A percentile compares a stretch with the other conserved stretches of the same genome.
Conservation (phyloP, 768 basidiomycete genomes). For the Trametes cinnabarina region DNA sequence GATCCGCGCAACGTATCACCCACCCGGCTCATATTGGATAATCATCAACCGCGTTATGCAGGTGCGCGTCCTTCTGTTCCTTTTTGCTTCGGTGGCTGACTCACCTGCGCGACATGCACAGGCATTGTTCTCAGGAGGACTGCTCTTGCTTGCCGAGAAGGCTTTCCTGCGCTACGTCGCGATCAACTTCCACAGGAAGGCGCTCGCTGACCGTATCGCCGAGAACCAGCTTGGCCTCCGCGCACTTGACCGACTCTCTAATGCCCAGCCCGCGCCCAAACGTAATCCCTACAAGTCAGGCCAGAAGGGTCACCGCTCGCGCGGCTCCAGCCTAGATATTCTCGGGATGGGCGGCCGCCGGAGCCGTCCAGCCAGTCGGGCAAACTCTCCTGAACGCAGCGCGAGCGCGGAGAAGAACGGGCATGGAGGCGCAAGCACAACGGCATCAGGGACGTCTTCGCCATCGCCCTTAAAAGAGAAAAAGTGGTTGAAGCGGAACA, state of each 20-base stretch:
- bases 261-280: slow-evolving; percentile 51
- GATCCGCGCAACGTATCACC: slow-evolving; percentile 54
- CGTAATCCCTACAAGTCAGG: slow-evolving; percentile 34
- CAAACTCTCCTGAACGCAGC: background rate
- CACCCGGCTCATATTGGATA: slow-evolving; percentile 65
- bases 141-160: slow-evolving; percentile 52
- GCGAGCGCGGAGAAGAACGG: slow-evolving; percentile 1
- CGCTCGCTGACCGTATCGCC: slow-evolving; percentile 67
- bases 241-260: slow-evolving; percentile 70
- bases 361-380: background rate
- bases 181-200: slow-evolving; percentile 77
- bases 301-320: slow-evolving; percentile 42
- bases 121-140: slow-evolving; percentile 43
- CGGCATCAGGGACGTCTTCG: slow-evolving; percentile 24
- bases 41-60: slow-evolving; percentile 71
- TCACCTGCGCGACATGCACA: slow-evolving; percentile 38
- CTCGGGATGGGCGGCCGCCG: slow-evolving; percentile 12
- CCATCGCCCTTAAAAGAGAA: slow-evolving; percentile 14
- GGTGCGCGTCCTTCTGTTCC: slow-evolving; percentile 35
- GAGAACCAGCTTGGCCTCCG: slow-evolving; percentile 70
- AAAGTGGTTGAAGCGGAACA: slow-evolving; percentile 10
- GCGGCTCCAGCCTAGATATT: slow-evolving; percentile 18
- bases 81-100: slow-evolving; percentile 23
- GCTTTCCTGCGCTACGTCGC: slow-evolving; percentile 72
- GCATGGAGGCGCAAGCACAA: slow-evolving; percentile 11